phyloP scores from a whole-genome alignment of 768 basidiomycete species.

The Cyathus striatus region DNA sequence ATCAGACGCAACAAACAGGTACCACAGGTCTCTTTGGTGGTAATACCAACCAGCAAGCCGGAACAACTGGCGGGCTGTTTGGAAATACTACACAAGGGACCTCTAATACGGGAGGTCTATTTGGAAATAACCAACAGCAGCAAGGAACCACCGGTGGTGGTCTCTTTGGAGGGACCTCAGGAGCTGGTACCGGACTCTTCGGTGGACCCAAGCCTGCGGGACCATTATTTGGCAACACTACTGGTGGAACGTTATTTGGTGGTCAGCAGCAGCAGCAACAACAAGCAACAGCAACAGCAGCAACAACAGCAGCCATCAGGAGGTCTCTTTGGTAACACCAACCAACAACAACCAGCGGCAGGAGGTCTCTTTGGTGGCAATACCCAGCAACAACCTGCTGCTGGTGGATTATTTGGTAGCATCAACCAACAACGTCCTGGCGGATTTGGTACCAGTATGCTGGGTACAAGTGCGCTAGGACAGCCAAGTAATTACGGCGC shows the following conservation, averaged over 20 bases:
- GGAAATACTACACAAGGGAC: constrained; percentile 6
- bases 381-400: constrained; percentile 1
- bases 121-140: constrained; percentile 14
- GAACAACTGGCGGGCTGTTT: constrained; percentile 9
- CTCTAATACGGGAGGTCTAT: constrained; percentile 11
- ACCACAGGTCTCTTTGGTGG: constrained; percentile 3
- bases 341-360: constrained; percentile 10
- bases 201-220: constrained; percentile 16
- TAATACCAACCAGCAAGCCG: constrained; percentile 3
- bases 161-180: constrained; percentile 20
- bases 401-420: constrained; percentile 7
- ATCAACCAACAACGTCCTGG: constrained; percentile 17
- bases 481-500: too few species aligned
- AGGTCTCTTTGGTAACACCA: constrained; percentile 14
- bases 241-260: constrained; percentile 4
- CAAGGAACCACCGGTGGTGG: constrained; percentile 7
- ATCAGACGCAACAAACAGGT: constrained; percentile 8
- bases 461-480: constrained; percentile 26
- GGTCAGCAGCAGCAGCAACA: constrained; percentile 11
- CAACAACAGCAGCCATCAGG: constrained; percentile 8
- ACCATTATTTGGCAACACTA: constrained; percentile 23
- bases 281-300: constrained; percentile 10
- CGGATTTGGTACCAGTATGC: constrained; percentile 21
- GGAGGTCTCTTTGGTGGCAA: constrained; percentile 17
- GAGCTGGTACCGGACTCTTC: constrained; percentile 21